These are phyloP conservation scores for Mariannaea elegans DNA, from an alignment of 2,329 filamentous ascomycete genomes.

Conservation along the genomic window DNA sequence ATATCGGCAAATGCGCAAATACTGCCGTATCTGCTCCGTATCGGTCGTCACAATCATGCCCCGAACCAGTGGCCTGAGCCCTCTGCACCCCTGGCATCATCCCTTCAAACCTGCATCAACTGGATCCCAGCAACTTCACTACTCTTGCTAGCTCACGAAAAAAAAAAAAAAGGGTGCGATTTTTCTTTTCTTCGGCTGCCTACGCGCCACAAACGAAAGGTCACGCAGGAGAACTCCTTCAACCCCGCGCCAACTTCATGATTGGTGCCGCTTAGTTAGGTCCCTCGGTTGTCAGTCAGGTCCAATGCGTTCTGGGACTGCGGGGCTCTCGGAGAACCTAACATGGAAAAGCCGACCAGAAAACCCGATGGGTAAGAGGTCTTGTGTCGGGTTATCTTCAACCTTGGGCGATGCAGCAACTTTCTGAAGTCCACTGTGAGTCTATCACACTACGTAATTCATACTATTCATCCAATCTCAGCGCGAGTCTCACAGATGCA, in stretches of 20 bases:
- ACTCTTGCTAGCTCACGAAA: conserved; percentile 25
- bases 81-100: conserved; percentile 28
- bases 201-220: conserved; percentile 22
- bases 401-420: no score
- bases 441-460: neutral
- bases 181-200: neutral
- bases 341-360: conserved; percentile 4
- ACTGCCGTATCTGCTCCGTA: conserved; percentile 15
- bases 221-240: conserved; percentile 4
- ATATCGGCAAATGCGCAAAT: no score
- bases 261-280: conserved; percentile 27
- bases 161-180: conserved; percentile 23
- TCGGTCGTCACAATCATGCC: neutral
- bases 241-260: conserved; percentile 14
- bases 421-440: neutral
- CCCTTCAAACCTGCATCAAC: neutral
- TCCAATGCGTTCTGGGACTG: conserved; percentile 15
- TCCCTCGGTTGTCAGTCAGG: conserved; percentile 13
- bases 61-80: conserved; percentile 39
- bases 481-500: neutral
- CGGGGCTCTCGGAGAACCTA: conserved; percentile 12
- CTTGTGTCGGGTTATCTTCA: conserved; percentile 16
- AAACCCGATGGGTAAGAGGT: conserved; percentile 26
- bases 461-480: neutral
- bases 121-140: conserved; percentile 20